Conservation (phyloP, 108 stramenopile species). For the Cyclostephanos invisitatus region DNA sequence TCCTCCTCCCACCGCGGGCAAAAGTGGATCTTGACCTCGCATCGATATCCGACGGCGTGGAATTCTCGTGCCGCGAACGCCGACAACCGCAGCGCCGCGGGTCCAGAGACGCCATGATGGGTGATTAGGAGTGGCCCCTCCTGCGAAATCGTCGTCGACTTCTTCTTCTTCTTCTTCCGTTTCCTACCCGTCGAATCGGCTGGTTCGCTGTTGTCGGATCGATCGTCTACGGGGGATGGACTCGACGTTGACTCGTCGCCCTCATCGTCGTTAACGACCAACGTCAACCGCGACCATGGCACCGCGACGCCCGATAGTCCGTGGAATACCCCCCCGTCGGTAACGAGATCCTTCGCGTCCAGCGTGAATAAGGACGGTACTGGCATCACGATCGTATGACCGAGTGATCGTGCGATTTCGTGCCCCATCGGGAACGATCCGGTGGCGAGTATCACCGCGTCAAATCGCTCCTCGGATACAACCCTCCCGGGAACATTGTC, state of each 20-base stretch:
- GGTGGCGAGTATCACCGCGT: slow-evolving; percentile 90
- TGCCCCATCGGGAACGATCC: slow-evolving; percentile 88
- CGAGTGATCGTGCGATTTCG: slow-evolving; percentile 77
- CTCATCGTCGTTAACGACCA: slow-evolving; percentile 33
- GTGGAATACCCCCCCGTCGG: slow-evolving; percentile 67
- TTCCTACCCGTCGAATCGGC: slow-evolving; percentile 4
- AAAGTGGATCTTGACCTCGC: slow-evolving; percentile 63
- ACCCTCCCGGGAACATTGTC: slow-evolving; percentile 10
- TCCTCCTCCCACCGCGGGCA: slow-evolving; percentile 49
- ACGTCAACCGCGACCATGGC: slow-evolving; percentile 55
- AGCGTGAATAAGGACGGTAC: slow-evolving; percentile 94
- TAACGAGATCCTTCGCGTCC: slow-evolving; percentile 63
- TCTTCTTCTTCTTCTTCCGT: slow-evolving; percentile 46
- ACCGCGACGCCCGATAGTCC: slow-evolving; percentile 81
- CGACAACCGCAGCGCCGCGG: slow-evolving; percentile 88
- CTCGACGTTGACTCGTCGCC: slow-evolving; percentile 5
- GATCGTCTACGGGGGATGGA: slow-evolving; percentile 6
- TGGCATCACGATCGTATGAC: slow-evolving; percentile 74
- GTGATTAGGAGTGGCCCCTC: slow-evolving; percentile 93
- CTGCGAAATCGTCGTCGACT: slow-evolving; percentile 34
- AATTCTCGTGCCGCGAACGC: slow-evolving; percentile 92
- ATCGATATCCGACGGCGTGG: slow-evolving; percentile 63
- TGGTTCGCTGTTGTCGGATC: neutral
- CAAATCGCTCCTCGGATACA: slow-evolving; percentile 49
- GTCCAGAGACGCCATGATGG: slow-evolving; percentile 92